phyloP scores from a whole-genome alignment of 768 basidiomycete species.

The Lactarius pseudohatsudake region DNA sequence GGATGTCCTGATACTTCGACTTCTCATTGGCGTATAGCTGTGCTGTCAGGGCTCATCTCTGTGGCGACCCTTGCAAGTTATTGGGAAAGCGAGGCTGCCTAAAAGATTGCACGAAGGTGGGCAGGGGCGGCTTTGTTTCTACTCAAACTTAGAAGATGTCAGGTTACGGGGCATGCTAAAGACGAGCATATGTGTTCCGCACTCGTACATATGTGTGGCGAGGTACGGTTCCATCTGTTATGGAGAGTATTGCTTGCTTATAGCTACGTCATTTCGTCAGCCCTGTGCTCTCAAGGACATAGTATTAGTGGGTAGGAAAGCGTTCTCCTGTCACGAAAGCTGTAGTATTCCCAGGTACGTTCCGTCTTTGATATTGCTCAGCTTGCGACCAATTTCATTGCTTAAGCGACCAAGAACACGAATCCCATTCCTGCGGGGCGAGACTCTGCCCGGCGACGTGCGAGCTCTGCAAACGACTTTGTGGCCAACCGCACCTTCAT shows the following conservation, averaged over 20 bases:
- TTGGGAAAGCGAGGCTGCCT: slow-evolving; percentile 51
- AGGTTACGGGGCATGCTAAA: slow-evolving; percentile 50
- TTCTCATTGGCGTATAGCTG: slow-evolving; percentile 42
- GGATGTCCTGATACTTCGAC: background rate
- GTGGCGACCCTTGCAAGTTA: slow-evolving; percentile 51
- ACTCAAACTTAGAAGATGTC: background rate
- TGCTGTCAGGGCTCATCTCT: slow-evolving; percentile 45
- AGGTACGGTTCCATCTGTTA: slow-evolving; percentile 38
- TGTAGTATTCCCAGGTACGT: slow-evolving; percentile 19
- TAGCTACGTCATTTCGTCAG: background rate
- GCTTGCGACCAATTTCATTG: too few relatives aligned
- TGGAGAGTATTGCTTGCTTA: too few relatives aligned
- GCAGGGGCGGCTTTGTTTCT: background rate
- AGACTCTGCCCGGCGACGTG: slow-evolving; percentile 55
- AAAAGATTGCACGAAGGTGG: slow-evolving; percentile 51
- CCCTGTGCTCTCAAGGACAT: slow-evolving; percentile 25
- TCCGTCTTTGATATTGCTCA: background rate
- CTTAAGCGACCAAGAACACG: slow-evolving; percentile 46
- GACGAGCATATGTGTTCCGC: slow-evolving; percentile 57
- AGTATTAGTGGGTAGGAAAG: slow-evolving; percentile 4
- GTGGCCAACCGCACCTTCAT: slow-evolving; percentile 52
- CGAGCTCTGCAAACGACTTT: slow-evolving; percentile 55
- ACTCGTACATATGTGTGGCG: slow-evolving; percentile 54
- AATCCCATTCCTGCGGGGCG: slow-evolving; percentile 50
- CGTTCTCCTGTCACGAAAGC: slow-evolving; percentile 21